Percentiles rank a stretch among this genome's conserved stretches.
phyloP scores from a whole-genome alignment of 805 yeast genomes.

The Suhomyces sp. region DNA sequence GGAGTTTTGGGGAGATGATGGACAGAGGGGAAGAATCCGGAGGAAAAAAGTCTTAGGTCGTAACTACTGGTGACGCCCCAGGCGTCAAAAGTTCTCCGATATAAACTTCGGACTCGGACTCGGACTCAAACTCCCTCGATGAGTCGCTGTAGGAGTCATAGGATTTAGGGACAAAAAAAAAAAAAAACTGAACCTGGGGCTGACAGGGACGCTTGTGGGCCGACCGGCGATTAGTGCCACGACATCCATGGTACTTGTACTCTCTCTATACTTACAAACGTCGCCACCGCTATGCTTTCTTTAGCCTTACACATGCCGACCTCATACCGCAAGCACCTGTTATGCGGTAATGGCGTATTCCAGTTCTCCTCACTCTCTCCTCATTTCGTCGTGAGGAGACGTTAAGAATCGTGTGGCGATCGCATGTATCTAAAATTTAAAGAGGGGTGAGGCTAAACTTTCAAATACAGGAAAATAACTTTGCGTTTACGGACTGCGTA shows the following conservation, averaged over 20 bases:
- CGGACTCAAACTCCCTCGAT: not conserved
- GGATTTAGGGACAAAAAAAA: not conserved
- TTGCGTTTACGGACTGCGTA: not conserved
- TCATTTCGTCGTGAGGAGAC: not conserved
- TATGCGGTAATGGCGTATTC: not conserved
- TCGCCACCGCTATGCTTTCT: not conserved
- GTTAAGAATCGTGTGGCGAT: not conserved
- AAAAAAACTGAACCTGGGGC: not conserved
- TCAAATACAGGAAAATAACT: not conserved
- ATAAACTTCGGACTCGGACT: constrained; percentile 4
- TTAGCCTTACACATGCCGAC: not conserved
- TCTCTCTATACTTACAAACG: not conserved
- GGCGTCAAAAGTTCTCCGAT: not conserved
- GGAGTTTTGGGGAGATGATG: not conserved
- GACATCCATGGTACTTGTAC: too few species aligned
- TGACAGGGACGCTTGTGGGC: not conserved
- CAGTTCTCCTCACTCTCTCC: not conserved
- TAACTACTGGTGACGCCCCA: not conserved
- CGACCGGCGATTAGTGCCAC: not conserved
- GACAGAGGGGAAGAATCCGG: not conserved
- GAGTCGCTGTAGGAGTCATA: constrained; percentile 3
- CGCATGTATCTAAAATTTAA: not conserved
- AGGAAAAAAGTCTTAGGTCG: not conserved
- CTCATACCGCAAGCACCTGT: not conserved
- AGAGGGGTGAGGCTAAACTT: not conserved